Evolutionary conservation across 2,329 filamentous ascomycete species (phyloP).

Genomic region (Ceratocystis cacaofunesta): DNA sequence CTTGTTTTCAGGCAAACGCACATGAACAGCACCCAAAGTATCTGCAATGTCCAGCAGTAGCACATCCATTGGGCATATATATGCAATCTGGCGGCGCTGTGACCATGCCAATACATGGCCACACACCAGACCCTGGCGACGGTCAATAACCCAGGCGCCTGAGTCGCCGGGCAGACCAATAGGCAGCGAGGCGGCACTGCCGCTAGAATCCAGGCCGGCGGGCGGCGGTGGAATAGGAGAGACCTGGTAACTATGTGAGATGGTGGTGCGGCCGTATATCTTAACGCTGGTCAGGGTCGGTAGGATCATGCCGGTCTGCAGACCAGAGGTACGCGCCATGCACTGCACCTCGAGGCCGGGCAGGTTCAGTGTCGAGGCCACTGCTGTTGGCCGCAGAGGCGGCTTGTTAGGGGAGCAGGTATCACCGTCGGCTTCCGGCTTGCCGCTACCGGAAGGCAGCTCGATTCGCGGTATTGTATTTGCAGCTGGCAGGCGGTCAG

Average conservation of each 20-base stretch:
- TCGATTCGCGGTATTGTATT: conserved; percentile 47
- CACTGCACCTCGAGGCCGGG: conserved; percentile 72
- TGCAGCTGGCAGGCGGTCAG: conserved; percentile 52
- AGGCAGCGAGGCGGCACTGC: conserved; percentile 22
- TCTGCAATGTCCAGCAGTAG: conserved; percentile 72
- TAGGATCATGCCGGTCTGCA: conserved; percentile 65
- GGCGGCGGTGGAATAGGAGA: conserved; percentile 18
- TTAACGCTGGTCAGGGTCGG: conserved; percentile 71
- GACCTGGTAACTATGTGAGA: conserved; percentile 55
- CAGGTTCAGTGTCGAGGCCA: conserved; percentile 45
- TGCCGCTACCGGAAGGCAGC: conserved; percentile 15
- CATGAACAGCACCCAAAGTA: conserved; percentile 53
- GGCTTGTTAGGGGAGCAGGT: conserved; percentile 22
- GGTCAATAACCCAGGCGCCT: conserved; percentile 83
- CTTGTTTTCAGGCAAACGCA: conserved; percentile 53
- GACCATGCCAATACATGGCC: conserved; percentile 87
- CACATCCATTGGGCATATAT: conserved; percentile 91
- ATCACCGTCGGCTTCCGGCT: conserved; percentile 11
- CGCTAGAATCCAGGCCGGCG: neutral
- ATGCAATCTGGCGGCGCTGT: conserved; percentile 63
- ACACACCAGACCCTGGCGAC: conserved; percentile 61
- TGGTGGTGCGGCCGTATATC: conserved; percentile 68
- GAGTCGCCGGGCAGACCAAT: conserved; percentile 72
- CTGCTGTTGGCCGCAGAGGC: conserved; percentile 39
- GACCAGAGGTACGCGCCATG: conserved; percentile 70